Evolutionary conservation across 192 early-diverging fungal genomes (phyloP).

Genomic region (Haplosporangium gracile): DNA sequence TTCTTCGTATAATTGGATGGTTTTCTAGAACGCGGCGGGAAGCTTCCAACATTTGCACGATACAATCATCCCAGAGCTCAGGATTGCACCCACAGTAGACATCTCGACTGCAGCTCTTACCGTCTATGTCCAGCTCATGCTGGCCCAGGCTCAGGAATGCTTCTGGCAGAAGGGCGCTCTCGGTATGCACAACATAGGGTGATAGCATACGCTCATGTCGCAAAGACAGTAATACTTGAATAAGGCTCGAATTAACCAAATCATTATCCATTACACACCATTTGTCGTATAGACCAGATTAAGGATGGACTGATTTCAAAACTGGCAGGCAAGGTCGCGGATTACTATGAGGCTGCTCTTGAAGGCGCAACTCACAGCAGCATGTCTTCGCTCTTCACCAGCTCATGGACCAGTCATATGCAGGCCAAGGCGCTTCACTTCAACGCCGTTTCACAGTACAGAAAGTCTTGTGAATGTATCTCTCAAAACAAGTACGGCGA

Average conservation of each 20-base stretch:
- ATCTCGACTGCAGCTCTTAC: constrained; percentile 77
- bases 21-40: constrained; percentile 79
- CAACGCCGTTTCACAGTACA: constrained; percentile 80
- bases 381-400: constrained; percentile 63
- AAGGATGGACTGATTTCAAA: constrained; percentile 83
- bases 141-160: constrained; percentile 96
- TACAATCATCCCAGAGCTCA: constrained; percentile 72
- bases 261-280: neutral
- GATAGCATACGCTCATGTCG: too few relatives aligned
- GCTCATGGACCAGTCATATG: constrained; percentile 77
- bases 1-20: neutral
- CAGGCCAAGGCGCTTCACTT: constrained; percentile 83
- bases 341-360: constrained; percentile 76
- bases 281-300: constrained; percentile 70
- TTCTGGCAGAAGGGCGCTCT: constrained; percentile 88
- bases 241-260: neutral
- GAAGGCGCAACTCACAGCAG: constrained; percentile 73
- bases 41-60: constrained; percentile 74
- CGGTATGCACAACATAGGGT: constrained; percentile 32
- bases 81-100: constrained; percentile 76
- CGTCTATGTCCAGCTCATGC: constrained; percentile 81
- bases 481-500: constrained; percentile 86
- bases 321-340: constrained; percentile 80
- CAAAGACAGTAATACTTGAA: neutral
- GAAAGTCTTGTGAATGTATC: constrained; percentile 82